Base-by-base conservation (phyloP, 495 filamentous ascomycete genomes). In the Penicillium manginii region DNA sequence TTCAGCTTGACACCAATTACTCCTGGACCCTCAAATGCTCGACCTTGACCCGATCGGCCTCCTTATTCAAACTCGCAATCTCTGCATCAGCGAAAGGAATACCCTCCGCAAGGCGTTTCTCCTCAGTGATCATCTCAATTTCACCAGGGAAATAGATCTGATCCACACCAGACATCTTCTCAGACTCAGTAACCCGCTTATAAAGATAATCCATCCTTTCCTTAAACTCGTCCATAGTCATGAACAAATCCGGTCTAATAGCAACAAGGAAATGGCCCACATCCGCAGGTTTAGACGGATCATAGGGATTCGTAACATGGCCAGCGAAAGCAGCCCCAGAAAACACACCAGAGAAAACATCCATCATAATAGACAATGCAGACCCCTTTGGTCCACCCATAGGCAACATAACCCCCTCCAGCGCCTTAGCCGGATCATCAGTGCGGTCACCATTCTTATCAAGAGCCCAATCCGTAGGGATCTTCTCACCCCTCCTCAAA, bases 381-480 rank as follows among this genome's bases (percentile, higher is more conserved):
- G 82, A 86, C 4, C 89, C 89, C 69, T 92, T 92, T 0, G 88
- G 88, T 1, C 89, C 89, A 0, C 88, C 89, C 86, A 92, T 91
- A 0, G 89, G 88, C 50, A 91, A 71, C 89, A 92, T 92, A 1
- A 88, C 85, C 0, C 89, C 89, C 50, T 84, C 76, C 23, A 91
- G 66, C 29, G 88, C 89, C 15, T 75, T 74, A 1, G 72, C 81
- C 0, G 89, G 88, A 67, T 92, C 88, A 63, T 85, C 82, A 1
- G 89, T 91, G 57, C 64, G 75, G n/a, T 76, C 77, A 3, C 89
- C 89, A n/a, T 89, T 84, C 1, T 66, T 74, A 72, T 91, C 89
- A 17, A 92, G 70, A 17, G 88, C 89, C 89, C 89, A 92, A 52
- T 86, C 89, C 5, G 66, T 57, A 0, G 89, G 89, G 40, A 92